Evolutionary conservation across 108 stramenopile species (phyloP).

Genomic region (Stephanodiscus minutulus): DNA sequence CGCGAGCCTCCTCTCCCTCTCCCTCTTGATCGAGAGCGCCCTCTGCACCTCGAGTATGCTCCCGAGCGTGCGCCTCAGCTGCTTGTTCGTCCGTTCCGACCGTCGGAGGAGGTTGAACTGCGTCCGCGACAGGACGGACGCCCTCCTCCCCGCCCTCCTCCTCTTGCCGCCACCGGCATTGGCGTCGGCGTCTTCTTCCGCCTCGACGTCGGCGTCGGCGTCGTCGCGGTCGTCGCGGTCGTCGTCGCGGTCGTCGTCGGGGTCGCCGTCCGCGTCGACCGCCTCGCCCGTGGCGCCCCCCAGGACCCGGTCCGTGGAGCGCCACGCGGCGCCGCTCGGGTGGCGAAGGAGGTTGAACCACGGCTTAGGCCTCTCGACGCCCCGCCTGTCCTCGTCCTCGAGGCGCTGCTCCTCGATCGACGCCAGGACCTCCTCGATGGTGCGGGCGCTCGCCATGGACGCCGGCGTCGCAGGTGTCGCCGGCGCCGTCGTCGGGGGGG

Average conservation of each 20-base stretch:
- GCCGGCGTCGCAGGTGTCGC: neutral
- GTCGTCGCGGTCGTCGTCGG: neutral
- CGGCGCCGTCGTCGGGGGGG: neutral
- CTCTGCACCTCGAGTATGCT: conserved; percentile 26
- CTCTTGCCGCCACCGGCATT: neutral
- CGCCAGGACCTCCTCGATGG: conserved; percentile 17
- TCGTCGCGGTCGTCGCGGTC: neutral
- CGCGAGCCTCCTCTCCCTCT: conserved; percentile 40
- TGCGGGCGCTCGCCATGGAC: neutral
- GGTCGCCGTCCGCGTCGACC: neutral
- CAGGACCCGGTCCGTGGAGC: conserved; percentile 54
- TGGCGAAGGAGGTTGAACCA: conserved; percentile 62
- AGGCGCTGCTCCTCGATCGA: conserved; percentile 37
- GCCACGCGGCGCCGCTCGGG: conserved; percentile 74
- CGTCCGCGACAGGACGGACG: conserved; percentile 27
- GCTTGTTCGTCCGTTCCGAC: conserved; percentile 30
- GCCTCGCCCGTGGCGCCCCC: neutral
- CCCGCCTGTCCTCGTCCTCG: conserved; percentile 11
- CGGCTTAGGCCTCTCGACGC: conserved; percentile 44
- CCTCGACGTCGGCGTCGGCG: neutral
- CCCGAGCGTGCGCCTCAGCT: conserved; percentile 35
- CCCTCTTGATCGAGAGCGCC: conserved; percentile 25
- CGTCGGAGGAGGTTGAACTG: conserved; percentile 41
- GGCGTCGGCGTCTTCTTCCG: too few species aligned
- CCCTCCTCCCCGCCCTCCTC: neutral